phyloP scores from a whole-genome alignment of 257 asterid species.

The Solanum pinnatisectum region DNA sequence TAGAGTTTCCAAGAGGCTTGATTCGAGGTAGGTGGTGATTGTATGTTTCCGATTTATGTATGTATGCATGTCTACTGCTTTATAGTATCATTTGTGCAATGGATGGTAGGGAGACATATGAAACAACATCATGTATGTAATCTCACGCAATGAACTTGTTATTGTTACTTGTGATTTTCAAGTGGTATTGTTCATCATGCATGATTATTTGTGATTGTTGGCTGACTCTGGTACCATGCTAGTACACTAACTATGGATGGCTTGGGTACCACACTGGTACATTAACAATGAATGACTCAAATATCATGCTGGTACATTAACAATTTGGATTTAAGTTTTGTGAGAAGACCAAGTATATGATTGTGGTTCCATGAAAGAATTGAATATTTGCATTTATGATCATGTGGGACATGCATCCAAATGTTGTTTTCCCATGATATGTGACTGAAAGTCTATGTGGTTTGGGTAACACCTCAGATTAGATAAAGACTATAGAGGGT shows the following conservation, averaged over 20 bases:
- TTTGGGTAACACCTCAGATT: background rate
- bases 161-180: background rate
- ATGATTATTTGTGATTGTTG: background rate
- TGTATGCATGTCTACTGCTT: background rate
- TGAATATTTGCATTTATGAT: background rate
- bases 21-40: background rate
- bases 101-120: background rate
- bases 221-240: background rate
- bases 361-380: background rate
- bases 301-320: too few species aligned
- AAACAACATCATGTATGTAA: background rate
- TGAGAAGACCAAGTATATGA: background rate
- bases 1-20: background rate
- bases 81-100: background rate
- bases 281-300: background rate
- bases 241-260: background rate
- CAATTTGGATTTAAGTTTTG: too few species aligned
- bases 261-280: background rate
- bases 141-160: background rate
- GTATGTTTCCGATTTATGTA: background rate
- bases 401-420: background rate
- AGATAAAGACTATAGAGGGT: background rate
- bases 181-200: background rate
- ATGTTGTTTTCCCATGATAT: too few species aligned
- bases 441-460: background rate